Evolutionary conservation across 257 asterid genomes (phyloP).

Genomic region (Schizonepeta tenuifolia): DNA sequence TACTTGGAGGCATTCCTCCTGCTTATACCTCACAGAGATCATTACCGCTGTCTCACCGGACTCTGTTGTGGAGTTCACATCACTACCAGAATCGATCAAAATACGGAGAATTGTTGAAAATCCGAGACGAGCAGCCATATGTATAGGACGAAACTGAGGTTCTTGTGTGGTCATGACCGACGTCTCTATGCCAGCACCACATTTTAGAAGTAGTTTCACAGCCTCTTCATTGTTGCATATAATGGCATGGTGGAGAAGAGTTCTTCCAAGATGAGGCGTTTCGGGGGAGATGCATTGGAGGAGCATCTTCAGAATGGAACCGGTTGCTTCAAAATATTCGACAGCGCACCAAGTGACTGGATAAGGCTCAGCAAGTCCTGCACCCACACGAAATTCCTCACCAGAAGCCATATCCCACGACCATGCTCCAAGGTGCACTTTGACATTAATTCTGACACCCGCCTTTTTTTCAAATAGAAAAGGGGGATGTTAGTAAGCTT

Average conservation of each 20-base stretch:
- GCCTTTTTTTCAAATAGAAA: conserved; percentile 43
- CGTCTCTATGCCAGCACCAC: conserved; percentile 55
- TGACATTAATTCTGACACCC: conserved; percentile 62
- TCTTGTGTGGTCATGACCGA: conserved; percentile 55
- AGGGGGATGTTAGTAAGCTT: conserved; percentile 20
- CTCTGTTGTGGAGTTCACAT: conserved; percentile 57
- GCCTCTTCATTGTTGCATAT: conserved; percentile 65
- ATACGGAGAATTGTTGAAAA: conserved; percentile 48
- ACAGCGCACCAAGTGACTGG: conserved; percentile 80
- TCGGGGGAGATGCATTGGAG: conserved; percentile 49
- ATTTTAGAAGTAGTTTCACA: conserved; percentile 52
- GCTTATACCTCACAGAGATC: conserved; percentile 56
- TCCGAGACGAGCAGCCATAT: conserved; percentile 77
- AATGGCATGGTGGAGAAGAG: conserved; percentile 81
- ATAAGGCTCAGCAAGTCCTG: conserved; percentile 81
- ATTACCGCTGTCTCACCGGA: conserved; percentile 69
- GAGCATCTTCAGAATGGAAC: conserved; percentile 66
- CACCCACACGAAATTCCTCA: conserved; percentile 86
- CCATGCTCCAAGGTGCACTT: conserved; percentile 81
- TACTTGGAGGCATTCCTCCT: conserved; percentile 59
- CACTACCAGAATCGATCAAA: conserved; percentile 62
- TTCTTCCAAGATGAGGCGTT: conserved; percentile 54
- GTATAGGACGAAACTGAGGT: conserved; percentile 57
- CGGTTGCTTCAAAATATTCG: conserved; percentile 78
- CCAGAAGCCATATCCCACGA: conserved; percentile 83